A percentile compares a stretch with the other conserved stretches of the same genome.
Conservation (phyloP, 2,329 filamentous ascomycete genomes). For the Fusarium setosum region DNA sequence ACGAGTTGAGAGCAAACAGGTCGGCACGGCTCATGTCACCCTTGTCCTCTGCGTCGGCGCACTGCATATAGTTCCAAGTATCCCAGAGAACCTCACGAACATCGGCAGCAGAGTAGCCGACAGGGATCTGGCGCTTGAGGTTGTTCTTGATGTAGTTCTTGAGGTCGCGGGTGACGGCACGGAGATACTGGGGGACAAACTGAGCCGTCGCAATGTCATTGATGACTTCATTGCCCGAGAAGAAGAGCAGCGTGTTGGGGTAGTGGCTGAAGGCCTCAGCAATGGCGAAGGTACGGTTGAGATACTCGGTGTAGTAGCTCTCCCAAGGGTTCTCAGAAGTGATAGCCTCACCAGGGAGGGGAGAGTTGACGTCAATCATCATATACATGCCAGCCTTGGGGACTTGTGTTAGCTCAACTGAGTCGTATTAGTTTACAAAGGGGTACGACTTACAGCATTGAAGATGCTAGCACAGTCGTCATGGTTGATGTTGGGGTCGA, state of each 20-base stretch:
- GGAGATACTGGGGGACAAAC: slow-evolving; percentile 75
- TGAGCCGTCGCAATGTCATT: slow-evolving; percentile 71
- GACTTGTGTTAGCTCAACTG: slow-evolving; percentile 3
- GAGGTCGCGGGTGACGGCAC: slow-evolving; percentile 81
- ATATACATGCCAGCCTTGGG: slow-evolving; percentile 73
- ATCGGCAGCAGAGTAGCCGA: slow-evolving; percentile 85
- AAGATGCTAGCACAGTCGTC: slow-evolving; percentile 76
- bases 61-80: slow-evolving; percentile 81
- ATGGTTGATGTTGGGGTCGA: slow-evolving; percentile 74
- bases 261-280: slow-evolving; percentile 76
- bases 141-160: slow-evolving; percentile 84
- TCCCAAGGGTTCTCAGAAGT: slow-evolving; percentile 66
- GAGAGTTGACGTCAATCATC: slow-evolving; percentile 76
- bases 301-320: slow-evolving; percentile 69
- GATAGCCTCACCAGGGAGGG: slow-evolving; percentile 67
- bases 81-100: slow-evolving; percentile 79
- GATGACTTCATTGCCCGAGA: slow-evolving; percentile 84
- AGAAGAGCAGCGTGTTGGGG: slow-evolving; percentile 77
- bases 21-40: slow-evolving; percentile 74
- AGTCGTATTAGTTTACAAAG: too few species aligned
- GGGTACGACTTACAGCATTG: slow-evolving; percentile 61
- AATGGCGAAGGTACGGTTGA: slow-evolving; percentile 75
- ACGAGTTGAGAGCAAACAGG: slow-evolving; percentile 80
- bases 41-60: slow-evolving; percentile 64
- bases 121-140: slow-evolving; percentile 74